Base-by-base conservation (phyloP, 495 filamentous ascomycete species). In the Trichoderma reesei region DNA sequence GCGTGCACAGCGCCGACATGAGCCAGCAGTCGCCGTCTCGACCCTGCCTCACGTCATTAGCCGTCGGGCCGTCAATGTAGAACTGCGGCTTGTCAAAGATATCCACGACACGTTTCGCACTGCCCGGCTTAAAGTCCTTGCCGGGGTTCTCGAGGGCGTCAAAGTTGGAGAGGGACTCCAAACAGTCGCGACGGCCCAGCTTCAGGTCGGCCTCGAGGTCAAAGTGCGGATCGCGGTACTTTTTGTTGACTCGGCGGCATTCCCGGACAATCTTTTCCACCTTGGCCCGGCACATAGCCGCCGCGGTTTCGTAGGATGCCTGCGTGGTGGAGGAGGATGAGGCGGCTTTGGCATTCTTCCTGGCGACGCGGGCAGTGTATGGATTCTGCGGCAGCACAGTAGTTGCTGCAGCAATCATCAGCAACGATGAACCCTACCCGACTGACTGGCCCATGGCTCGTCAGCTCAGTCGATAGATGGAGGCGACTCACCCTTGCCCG, bases 1-100 rank as follows among this genome's bases (percentile, higher is more conserved):
- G 81, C 1, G 90, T 93, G 66, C 86, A 90, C 59, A 98, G 72
- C 10, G 91, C 92, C 33, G 92, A 88, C 79, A 96, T 83, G 62
- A 96, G 81, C 92, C 92, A 96, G 73, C 93, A 96, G 71, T 96
- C 91, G 2, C 92, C 93, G 68, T 88, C 87, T 56, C 84, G 79
- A 3, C 88, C 88, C 71, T 93, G 88, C 26, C 88, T 85, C 20
- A 96, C 86, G 75, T 94, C 90, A 65, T 87, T 90, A 16, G 93
- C 90, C 16, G 85, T 88, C 7, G 90, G 86, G 3, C 90, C 91
- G 67, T 94, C 89, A 67, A 92, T 83, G 68, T 83, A 95, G 72
- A 97, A 96, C 70, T 87, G 80, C 10, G 93, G 92, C 0, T 87
- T 80, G 26, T 95, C 90, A 70, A 96, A 96, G 63, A 97, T 89